Conservation (phyloP, 2,329 filamentous ascomycete genomes). For the Coniochaeta ligniaria region DNA sequence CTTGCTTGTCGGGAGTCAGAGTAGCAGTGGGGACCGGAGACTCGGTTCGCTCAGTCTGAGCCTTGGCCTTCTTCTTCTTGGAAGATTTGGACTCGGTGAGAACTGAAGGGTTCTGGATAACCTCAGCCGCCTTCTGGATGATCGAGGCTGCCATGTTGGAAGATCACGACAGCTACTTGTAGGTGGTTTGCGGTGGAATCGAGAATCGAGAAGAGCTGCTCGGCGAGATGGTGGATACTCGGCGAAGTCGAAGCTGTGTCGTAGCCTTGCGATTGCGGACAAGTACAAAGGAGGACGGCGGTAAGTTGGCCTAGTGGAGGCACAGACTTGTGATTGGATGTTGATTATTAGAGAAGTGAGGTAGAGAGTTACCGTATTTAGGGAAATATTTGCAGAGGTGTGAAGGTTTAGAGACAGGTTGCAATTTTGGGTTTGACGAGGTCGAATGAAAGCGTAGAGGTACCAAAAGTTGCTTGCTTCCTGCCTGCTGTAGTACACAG, state of each 20-base stretch:
- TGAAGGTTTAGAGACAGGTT: not conserved
- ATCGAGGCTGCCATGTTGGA: slow-evolving; percentile 54
- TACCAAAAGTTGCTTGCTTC: not conserved
- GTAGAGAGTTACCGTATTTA: not conserved
- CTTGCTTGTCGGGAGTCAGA: slow-evolving; percentile 40
- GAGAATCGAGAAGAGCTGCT: not conserved
- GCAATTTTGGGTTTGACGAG: slow-evolving; percentile 7
- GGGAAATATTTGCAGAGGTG: not conserved
- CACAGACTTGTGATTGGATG: slow-evolving; percentile 4
- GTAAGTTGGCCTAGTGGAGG: not conserved
- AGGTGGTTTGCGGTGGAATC: slow-evolving; percentile 8
- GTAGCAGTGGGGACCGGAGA: slow-evolving; percentile 47
- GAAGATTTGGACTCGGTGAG: slow-evolving; percentile 57
- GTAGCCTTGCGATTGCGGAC: not conserved
- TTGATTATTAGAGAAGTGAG: slow-evolving; percentile 3
- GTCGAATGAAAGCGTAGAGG: not conserved
- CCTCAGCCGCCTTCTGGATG: slow-evolving; percentile 41
- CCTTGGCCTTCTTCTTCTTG: slow-evolving; percentile 62
- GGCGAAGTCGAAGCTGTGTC: not conserved
- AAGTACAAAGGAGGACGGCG: not conserved
- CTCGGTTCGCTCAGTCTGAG: slow-evolving; percentile 45
- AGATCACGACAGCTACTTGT: not conserved
- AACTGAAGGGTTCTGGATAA: slow-evolving; percentile 55
- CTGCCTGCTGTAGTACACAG: slow-evolving; percentile 8
- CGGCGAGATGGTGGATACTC: not conserved